Base-by-base conservation (phyloP, 2,329 filamentous ascomycete species). In the Rhynchosporium agropyri region DNA sequence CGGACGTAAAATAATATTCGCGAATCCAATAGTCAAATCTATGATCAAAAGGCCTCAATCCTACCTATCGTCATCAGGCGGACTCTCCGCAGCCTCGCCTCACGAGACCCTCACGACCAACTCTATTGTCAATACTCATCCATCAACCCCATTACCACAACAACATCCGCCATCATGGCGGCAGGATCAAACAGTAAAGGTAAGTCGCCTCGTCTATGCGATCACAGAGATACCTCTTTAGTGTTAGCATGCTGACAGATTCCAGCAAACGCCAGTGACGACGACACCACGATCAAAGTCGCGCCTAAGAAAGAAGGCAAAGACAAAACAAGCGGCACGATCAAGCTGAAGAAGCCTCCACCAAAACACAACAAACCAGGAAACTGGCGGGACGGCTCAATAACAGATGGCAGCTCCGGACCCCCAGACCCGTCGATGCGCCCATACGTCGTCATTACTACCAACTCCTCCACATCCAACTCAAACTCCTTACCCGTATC, bases 381-480 rank as follows among this genome's bases (percentile, higher is more conserved):
- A 29, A 90, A 89, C 71, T 91, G 89, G 88, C 84, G 83, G 69
- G 88, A 90, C 69, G 83, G 83, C n/a, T 84, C 80, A 68, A 79
- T 88, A 53, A 77, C 85, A 31, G 85, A 87, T 69, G 85, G 88
- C 88, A 20, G 20, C 20, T 20, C 20, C 20, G 59, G 38, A 45
- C 36, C 31, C 33, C 15, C 29, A 49, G 31, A 46, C 20, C 15
- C 20, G 15, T 28, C 13, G 12, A n/a, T 50, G 31, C 12, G 13
- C 49, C 36, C 60, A 40, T 57, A 54, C 29, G 33, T 58, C 49
- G 60, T 66, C 60, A 67, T 54, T 61, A 59, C 40, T 33, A 28
- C 46, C 81, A 82, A 85, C 57, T 77, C 74, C 46, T 79, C 73
- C 48, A 75, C 71, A 48, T 72, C 81, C 12, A 74, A 78, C 20